Percentiles rank a stretch among this genome's conserved stretches.
Conservation (phyloP, 2,329 filamentous ascomycete species). For the Penicillium sp. region DNA sequence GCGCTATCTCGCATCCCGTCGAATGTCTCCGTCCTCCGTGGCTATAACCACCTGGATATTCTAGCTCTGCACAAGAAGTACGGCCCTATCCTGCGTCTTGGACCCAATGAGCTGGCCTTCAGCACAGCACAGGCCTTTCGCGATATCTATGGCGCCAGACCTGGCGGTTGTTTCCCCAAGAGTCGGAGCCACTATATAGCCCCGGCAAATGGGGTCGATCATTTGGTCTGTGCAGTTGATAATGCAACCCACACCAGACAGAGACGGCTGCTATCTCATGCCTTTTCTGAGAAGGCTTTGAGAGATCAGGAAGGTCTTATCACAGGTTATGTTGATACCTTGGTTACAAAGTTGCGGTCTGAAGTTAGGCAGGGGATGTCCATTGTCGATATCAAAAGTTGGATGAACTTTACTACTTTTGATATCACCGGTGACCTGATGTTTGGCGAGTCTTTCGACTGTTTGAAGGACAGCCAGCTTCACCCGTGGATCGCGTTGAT, state of each 20-base stretch:
- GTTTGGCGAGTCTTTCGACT: conserved; percentile 42
- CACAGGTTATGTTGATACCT: conserved; percentile 24
- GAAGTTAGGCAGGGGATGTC: neutral
- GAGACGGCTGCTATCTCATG: conserved; percentile 24
- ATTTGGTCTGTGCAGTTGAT: conserved; percentile 20
- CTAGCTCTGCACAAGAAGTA: conserved; percentile 24
- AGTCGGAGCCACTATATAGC: conserved; percentile 18
- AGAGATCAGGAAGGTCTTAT: conserved; percentile 31
- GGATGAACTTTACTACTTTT: conserved; percentile 39
- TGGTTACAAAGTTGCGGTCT: conserved; percentile 22
- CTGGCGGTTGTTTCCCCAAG: conserved; percentile 23
- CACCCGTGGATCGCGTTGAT: conserved; percentile 45
- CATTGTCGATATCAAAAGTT: conserved; percentile 29
- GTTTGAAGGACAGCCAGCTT: conserved; percentile 34
- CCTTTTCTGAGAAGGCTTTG: conserved; percentile 31
- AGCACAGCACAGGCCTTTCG: conserved; percentile 28
- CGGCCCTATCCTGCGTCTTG: conserved; percentile 19
- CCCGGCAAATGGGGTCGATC: conserved; percentile 39
- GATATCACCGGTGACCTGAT: conserved; percentile 42
- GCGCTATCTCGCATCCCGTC: conserved; percentile 25
- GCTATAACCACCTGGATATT: conserved; percentile 23
- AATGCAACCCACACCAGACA: conserved; percentile 21
- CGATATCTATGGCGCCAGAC: conserved; percentile 33
- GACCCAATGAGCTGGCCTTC: conserved; percentile 27
- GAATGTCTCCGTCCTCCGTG: conserved; percentile 20